Percentiles rank a stretch among this genome's conserved stretches.
Evolutionary conservation across 331 rosid species (phyloP).

Genomic region (Quercus tomentella): DNA sequence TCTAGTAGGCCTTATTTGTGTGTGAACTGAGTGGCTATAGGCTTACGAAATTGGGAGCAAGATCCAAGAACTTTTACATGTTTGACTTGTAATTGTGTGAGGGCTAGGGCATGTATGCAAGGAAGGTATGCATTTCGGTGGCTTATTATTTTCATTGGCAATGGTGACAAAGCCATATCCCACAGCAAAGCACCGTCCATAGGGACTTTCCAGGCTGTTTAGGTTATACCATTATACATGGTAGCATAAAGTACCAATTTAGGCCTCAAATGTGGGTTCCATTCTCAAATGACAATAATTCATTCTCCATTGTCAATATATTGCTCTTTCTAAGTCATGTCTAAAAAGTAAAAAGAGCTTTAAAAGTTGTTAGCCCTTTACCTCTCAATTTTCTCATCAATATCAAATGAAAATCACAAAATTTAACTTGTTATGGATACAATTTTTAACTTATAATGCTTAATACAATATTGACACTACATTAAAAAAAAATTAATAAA

Average conservation of each 20-base stretch:
- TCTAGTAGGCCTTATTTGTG: background rate
- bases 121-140: background rate
- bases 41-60: background rate
- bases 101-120: background rate
- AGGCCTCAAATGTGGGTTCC: conserved; percentile 18
- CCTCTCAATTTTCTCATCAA: too few relatives aligned
- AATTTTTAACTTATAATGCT: too few relatives aligned
- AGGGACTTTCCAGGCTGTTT: conserved; percentile 40
- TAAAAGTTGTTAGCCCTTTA: too few relatives aligned
- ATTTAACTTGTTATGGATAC: too few relatives aligned
- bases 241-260: background rate
- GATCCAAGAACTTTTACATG: background rate
- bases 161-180: conserved; percentile 7
- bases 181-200: conserved; percentile 26
- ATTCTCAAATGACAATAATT: background rate
- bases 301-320: background rate
- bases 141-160: conserved; percentile 12
- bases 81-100: background rate
- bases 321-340: too few relatives aligned
- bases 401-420: too few relatives aligned
- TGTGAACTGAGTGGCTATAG: background rate
- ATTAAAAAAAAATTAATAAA: too few relatives aligned
- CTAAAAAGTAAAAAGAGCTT: too few relatives aligned
- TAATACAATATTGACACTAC: too few relatives aligned
- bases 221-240: background rate